Evolutionary conservation across 108 stramenopile genomes (phyloP), one percentile per base, ranked within the genome.

Genomic region (Craspedostauros australis): DNA sequence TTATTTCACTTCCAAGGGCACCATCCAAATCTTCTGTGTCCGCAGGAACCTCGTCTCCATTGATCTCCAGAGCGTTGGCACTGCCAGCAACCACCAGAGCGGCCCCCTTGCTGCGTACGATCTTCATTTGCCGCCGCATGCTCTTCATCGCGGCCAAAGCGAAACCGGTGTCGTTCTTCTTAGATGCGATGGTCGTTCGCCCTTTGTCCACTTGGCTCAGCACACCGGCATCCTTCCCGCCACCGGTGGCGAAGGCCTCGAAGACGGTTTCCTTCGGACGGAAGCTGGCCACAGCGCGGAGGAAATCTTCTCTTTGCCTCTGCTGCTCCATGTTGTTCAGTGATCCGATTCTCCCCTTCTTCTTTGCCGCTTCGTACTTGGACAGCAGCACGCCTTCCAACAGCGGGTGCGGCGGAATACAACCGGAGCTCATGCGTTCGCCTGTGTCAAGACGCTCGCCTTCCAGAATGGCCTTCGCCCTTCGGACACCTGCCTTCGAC

Each of bases 221-320:
- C 41, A 78, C 76, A 15, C 86, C 84, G 9, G 65, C 41, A 44
- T 81, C 79, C 53, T 79, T 88, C 16, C 80, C 78, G 18, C 82
- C 84, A 15, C 90, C 93, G 29, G 86, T 85, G 7, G 89, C 92
- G 67, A 89, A 86, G 3, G 95, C 89, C 61, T 98, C 97, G 68
- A 98, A 95, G 38, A 98, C 86, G 20, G 97, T 96, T 69, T 96
- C 91, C 68, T 95, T 91, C 1, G 97, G 97, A 5, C 97, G 91
- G 53, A 96, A 98, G 57, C 79, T 73, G 1, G 88, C 60, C 86
- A 96, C 76, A 9, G 86, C 88, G 15, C 55, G 48, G 21, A 96
- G 56, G 39, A 95, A 91, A 16, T 92, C 87, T 44, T 94, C 68
- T 5, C 91, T 63, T 33, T 88, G 76, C 43, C 76, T 64, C 6